A percentile compares a stretch with the other conserved stretches of the same genome.
These are phyloP conservation scores for Phialophora macrospora DNA, from an alignment of 2,329 filamentous ascomycete species.

Conservation along the genomic window DNA sequence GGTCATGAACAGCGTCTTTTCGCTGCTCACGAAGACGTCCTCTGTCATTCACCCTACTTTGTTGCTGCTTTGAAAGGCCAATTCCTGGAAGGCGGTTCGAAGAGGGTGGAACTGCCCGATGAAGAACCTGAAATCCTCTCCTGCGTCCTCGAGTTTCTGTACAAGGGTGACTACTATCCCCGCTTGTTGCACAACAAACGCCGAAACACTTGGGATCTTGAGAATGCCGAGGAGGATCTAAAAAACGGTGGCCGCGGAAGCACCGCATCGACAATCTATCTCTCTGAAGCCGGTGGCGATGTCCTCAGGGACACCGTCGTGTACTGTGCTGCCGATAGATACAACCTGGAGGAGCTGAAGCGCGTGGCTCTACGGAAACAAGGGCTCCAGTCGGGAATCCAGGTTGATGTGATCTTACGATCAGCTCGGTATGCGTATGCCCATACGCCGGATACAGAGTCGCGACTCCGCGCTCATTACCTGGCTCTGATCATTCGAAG, in stretches of 20 bases:
- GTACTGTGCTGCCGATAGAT: slow-evolving; percentile 89
- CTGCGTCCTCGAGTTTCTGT: slow-evolving; percentile 92
- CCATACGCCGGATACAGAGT: slow-evolving; percentile 91
- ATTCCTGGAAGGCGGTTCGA: slow-evolving; percentile 67
- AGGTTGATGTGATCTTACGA: slow-evolving; percentile 87
- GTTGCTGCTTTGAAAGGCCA: slow-evolving; percentile 71
- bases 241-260: slow-evolving; percentile 64
- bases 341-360: slow-evolving; percentile 91
- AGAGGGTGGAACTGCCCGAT: slow-evolving; percentile 77
- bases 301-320: slow-evolving; percentile 91
- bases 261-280: slow-evolving; percentile 77
- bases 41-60: slow-evolving; percentile 85
- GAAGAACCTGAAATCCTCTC: slow-evolving; percentile 90
- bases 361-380: slow-evolving; percentile 90
- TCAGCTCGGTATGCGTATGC: slow-evolving; percentile 95
- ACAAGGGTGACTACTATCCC: slow-evolving; percentile 95
- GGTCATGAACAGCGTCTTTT: slow-evolving; percentile 86
- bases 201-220: slow-evolving; percentile 86
- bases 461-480: slow-evolving; percentile 92
- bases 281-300: slow-evolving; percentile 73
- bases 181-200: slow-evolving; percentile 85
- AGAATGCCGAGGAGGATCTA: slow-evolving; percentile 66
- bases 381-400: slow-evolving; percentile 88
- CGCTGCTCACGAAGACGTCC: slow-evolving; percentile 91
- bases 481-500: slow-evolving; percentile 96